Conservation (phyloP, 805 yeast species). For the Teunomyces stri region DNA sequence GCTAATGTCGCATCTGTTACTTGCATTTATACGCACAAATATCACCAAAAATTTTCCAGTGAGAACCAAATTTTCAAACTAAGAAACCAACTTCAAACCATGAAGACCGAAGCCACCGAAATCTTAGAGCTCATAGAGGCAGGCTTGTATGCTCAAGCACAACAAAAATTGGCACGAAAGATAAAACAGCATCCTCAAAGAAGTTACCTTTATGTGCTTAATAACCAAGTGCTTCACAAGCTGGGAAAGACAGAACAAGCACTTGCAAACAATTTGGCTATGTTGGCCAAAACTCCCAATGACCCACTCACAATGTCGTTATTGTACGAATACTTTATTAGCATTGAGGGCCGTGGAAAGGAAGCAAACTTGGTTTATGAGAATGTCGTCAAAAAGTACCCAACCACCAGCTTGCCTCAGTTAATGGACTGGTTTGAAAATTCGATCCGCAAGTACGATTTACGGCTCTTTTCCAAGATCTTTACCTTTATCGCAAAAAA, state of each 20-base stretch:
- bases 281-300: conserved; percentile 43
- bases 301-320: conserved; percentile 54
- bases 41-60: not conserved
- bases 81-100: not conserved
- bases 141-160: conserved; percentile 56
- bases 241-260: conserved; percentile 35
- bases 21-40: not conserved
- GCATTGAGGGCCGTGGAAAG: not conserved
- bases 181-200: conserved; percentile 56
- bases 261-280: conserved; percentile 23
- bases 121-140: conserved; percentile 45
- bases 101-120: conserved; percentile 20
- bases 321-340: conserved; percentile 43
- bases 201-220: conserved; percentile 51
- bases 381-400: conserved; percentile 55
- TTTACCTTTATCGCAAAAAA: conserved; percentile 42
- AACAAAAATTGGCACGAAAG: conserved; percentile 45
- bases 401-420: conserved; percentile 44
- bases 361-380: conserved; percentile 55
- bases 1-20: not conserved
- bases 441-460: conserved; percentile 47
- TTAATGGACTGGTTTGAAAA: conserved; percentile 57
- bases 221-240: conserved; percentile 31
- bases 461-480: conserved; percentile 51
- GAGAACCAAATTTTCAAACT: not conserved